Evolutionary conservation across 257 asterid genomes (phyloP).

Genomic region (Nicotiana obtusifolia): DNA sequence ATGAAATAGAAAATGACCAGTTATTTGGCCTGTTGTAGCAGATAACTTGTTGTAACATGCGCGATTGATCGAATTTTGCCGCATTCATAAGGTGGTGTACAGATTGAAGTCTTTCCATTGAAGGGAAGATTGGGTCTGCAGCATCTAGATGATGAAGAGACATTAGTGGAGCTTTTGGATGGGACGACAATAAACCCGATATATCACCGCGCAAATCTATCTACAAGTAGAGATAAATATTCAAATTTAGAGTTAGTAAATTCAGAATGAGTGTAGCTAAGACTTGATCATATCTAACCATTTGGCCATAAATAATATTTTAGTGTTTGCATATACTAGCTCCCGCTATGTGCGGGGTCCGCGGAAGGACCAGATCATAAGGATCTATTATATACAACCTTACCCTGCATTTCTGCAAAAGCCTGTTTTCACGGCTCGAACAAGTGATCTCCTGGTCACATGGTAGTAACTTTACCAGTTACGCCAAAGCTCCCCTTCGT

Average conservation of each 20-base stretch:
- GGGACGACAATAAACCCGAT: slow-evolving; percentile 62
- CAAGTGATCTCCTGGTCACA: too few species aligned
- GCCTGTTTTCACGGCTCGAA: too few species aligned
- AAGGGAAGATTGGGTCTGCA: slow-evolving; percentile 60
- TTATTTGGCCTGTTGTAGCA: slow-evolving; percentile 41
- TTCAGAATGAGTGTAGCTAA: background rate
- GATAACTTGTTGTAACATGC: slow-evolving; percentile 65
- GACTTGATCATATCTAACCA: too few species aligned
- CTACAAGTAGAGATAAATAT: slow-evolving; percentile 17
- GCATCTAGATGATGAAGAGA: slow-evolving; percentile 74
- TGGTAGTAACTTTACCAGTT: too few species aligned
- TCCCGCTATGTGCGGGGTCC: too few species aligned
- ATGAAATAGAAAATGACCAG: slow-evolving; percentile 70
- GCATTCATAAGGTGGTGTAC: slow-evolving; percentile 66
- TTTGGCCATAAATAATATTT: too few species aligned
- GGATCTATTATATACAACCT: too few species aligned
- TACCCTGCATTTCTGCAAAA: too few species aligned
- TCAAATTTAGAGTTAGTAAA: background rate
- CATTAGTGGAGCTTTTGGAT: slow-evolving; percentile 50
- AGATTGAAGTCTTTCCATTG: slow-evolving; percentile 37
- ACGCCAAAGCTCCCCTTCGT: background rate
- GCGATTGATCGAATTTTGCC: slow-evolving; percentile 55
- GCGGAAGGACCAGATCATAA: too few species aligned
- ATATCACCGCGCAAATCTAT: slow-evolving; percentile 63
- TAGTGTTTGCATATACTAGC: too few species aligned